These are phyloP conservation scores for Pestalotiopsis sp. DNA, from an alignment of 2,329 filamentous ascomycete species.

Conservation along the genomic window DNA sequence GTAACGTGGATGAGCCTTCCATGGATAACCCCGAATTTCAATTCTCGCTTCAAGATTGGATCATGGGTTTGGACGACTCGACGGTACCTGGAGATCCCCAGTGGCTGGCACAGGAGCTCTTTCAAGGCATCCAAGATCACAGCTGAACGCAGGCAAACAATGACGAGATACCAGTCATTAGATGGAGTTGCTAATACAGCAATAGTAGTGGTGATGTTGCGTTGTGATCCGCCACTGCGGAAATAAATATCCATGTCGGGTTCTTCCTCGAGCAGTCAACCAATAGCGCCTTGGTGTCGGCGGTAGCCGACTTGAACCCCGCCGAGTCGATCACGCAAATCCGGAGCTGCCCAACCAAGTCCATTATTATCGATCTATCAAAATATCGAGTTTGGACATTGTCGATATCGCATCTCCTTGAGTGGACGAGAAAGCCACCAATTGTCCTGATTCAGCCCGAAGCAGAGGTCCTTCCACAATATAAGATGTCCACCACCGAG, in stretches of 20 bases:
- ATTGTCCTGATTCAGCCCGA: too few species aligned
- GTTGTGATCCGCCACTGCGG: not conserved
- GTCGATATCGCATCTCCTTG: too few species aligned
- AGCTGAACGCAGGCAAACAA: not conserved
- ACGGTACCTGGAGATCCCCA: slow-evolving; percentile 18
- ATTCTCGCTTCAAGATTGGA: slow-evolving; percentile 21
- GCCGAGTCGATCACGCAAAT: not conserved
- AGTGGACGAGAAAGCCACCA: too few species aligned
- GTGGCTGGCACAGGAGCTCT: slow-evolving; percentile 23
- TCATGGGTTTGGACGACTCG: slow-evolving; percentile 19
- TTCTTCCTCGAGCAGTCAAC: not conserved
- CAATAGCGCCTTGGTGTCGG: not conserved
- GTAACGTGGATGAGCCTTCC: not conserved
- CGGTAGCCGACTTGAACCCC: not conserved
- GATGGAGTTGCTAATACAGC: not conserved
- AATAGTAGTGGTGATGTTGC: not conserved
- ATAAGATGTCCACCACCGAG: not conserved
- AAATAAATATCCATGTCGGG: not conserved
- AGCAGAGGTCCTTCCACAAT: too few species aligned
- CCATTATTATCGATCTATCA: too few species aligned
- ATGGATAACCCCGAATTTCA: not conserved
- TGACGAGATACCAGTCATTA: not conserved
- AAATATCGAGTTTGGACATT: too few species aligned
- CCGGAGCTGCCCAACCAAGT: too few species aligned
- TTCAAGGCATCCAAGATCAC: slow-evolving; percentile 17